These are phyloP conservation scores for Calonectria pteridis DNA, from an alignment of 2,329 filamentous ascomycete genomes.

Conservation along the genomic window DNA sequence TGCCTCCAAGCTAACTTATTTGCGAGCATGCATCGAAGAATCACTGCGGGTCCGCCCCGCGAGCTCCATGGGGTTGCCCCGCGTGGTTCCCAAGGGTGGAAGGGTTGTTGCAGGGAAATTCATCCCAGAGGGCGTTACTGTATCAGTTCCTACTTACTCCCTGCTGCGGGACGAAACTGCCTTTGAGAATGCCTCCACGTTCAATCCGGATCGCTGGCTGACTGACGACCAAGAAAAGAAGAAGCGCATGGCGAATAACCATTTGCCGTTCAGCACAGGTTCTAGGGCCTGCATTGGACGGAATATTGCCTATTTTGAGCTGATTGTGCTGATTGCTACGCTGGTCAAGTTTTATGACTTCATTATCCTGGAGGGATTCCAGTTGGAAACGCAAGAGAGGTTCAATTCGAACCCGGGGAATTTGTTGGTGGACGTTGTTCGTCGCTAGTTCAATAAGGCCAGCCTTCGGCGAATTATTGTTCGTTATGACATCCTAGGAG, in stretches of 20 bases:
- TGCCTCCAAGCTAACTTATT: not conserved
- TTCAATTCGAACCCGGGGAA: constrained; percentile 18
- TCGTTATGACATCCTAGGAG: too few relatives aligned
- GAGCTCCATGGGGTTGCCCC: constrained; percentile 19
- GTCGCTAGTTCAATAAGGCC: too few relatives aligned
- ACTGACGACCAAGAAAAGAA: not conserved
- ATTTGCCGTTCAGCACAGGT: constrained; percentile 20
- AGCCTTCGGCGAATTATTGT: too few relatives aligned
- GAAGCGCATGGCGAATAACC: not conserved
- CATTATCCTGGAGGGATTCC: not conserved
- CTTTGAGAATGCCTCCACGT: not conserved
- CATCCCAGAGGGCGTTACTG: constrained; percentile 8
- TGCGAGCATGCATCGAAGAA: constrained; percentile 19
- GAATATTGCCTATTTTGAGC: constrained; percentile 26
- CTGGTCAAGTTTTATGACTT: constrained; percentile 10
- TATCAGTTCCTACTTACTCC: constrained; percentile 20
- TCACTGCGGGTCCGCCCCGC: constrained; percentile 21
- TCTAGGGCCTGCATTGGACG: constrained; percentile 23
- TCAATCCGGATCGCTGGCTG: constrained; percentile 17
- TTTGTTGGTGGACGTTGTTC: not conserved
- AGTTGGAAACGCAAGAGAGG: constrained; percentile 1
- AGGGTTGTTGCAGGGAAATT: constrained; percentile 18
- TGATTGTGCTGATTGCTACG: constrained; percentile 4
- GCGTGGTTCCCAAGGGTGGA: constrained; percentile 13
- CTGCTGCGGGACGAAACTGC: constrained; percentile 1